These are phyloP conservation scores for Pugionium dolabratum DNA, from an alignment of 345 rosid genomes.

Conservation along the genomic window DNA sequence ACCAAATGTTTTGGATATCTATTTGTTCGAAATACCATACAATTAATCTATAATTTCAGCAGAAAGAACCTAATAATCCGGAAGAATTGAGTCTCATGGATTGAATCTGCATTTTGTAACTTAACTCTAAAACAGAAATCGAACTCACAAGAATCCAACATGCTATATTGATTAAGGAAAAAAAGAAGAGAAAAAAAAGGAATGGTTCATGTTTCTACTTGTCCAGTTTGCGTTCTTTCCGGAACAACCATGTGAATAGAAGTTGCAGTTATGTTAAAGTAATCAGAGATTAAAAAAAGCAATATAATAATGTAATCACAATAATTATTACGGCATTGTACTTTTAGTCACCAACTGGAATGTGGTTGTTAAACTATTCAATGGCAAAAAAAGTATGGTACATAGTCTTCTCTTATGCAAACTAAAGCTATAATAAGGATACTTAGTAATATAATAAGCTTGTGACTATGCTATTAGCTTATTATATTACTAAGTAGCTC, in stretches of 20 bases:
- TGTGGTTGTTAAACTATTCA: constrained; percentile 29
- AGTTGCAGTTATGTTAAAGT: constrained; percentile 15
- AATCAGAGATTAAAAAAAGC: constrained; percentile 17
- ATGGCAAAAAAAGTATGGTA: constrained; percentile 29
- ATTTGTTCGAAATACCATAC: constrained; percentile 8
- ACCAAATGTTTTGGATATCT: not conserved
- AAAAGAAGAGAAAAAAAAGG: not conserved
- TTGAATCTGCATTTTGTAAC: not conserved
- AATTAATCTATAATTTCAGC: not conserved
- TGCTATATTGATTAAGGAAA: constrained; percentile 7
- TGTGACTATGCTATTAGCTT: too few relatives aligned
- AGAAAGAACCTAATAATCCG: constrained; percentile 1
- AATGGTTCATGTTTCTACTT: constrained; percentile 21
- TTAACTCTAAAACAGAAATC: constrained; percentile 8
- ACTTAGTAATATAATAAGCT: constrained; percentile 24
- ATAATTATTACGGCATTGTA: constrained; percentile 33
- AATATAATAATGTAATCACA: constrained; percentile 18
- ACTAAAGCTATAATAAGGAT: constrained; percentile 11
- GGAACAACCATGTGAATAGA: constrained; percentile 33
- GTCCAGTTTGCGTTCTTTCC: constrained; percentile 20
- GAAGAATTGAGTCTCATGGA: not conserved
- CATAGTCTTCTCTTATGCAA: constrained; percentile 41
- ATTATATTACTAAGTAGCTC: constrained; percentile 26
- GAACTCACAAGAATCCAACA: constrained; percentile 10
- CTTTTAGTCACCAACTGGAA: constrained; percentile 34